Percentiles rank a stretch among this genome's conserved stretches.
These are phyloP conservation scores for Verticillium albo-atrum DNA, from an alignment of 2,329 filamentous ascomycete genomes.

Conservation along the genomic window DNA sequence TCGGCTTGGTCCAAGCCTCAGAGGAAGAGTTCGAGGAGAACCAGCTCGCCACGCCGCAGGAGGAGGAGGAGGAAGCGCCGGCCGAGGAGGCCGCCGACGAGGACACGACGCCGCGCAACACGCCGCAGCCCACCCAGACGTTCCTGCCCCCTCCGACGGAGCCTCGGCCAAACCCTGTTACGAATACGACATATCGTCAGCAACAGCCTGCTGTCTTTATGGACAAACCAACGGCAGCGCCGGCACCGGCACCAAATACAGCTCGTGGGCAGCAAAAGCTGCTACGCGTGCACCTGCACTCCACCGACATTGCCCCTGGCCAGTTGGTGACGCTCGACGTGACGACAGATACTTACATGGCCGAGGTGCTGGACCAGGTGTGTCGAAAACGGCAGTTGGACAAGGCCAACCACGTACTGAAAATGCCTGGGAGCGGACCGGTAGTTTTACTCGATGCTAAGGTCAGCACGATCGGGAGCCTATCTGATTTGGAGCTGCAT, in stretches of 20 bases:
- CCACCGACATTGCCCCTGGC: constrained; percentile 65
- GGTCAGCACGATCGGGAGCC: constrained; percentile 72
- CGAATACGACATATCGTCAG: constrained; percentile 55
- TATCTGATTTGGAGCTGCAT: constrained; percentile 70
- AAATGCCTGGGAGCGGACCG: constrained; percentile 68
- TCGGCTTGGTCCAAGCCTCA: constrained; percentile 71
- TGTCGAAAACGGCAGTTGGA: constrained; percentile 76
- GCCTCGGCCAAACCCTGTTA: constrained; percentile 52
- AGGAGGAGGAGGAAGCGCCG: constrained; percentile 46
- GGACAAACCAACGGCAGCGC: constrained; percentile 47
- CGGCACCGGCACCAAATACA: constrained; percentile 36
- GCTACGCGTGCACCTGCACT: constrained; percentile 66
- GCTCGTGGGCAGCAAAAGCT: constrained; percentile 64
- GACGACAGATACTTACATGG: constrained; percentile 78
- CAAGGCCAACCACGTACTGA: constrained; percentile 74
- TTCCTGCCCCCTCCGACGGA: constrained; percentile 22
- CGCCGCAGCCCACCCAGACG: constrained; percentile 36
- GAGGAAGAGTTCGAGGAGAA: constrained; percentile 66
- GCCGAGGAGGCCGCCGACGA: constrained; percentile 32
- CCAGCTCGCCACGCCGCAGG: constrained; percentile 62
- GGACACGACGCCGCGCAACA: constrained; percentile 37
- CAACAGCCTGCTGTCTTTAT: constrained; percentile 46
- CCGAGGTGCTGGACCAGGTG: constrained; percentile 73
- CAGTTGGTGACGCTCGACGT: constrained; percentile 70
- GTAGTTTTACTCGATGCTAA: constrained; percentile 74